phyloP scores from a whole-genome alignment of 2,329 filamentous ascomycete species.

The Cadophora luteo-olivacea region DNA sequence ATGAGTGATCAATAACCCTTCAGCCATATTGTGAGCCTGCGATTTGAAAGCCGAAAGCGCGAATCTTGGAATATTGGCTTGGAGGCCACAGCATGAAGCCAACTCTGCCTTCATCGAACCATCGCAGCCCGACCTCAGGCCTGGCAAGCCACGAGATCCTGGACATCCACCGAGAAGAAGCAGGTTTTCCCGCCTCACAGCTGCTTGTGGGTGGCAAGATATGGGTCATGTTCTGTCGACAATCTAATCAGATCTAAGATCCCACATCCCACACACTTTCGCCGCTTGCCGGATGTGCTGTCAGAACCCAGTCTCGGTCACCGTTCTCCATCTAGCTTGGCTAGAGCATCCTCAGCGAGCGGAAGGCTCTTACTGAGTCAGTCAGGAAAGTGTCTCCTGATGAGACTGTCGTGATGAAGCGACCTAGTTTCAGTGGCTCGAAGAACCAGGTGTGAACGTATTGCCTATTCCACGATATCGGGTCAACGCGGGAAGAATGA shows the following conservation, averaged over 20 bases:
- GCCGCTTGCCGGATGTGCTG: not conserved
- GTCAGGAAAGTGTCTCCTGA: not conserved
- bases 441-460: not conserved
- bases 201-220: not conserved
- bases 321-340: not conserved
- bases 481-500: not conserved
- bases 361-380: not conserved
- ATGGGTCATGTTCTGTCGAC: not conserved
- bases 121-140: not conserved
- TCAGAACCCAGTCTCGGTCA: not conserved
- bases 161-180: not conserved
- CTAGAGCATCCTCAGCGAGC: not conserved
- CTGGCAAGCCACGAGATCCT: not conserved
- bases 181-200: not conserved
- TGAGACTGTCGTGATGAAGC: not conserved
- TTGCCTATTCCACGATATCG: not conserved
- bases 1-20: not conserved
- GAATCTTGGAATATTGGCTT: constrained; percentile 11
- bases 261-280: not conserved
- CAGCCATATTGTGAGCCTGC: not conserved
- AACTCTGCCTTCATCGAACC: not conserved
- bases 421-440: not conserved
- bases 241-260: constrained; percentile 10
- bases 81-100: not conserved
- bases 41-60: not conserved